Base-by-base conservation (phyloP, 163 green algal species). In the Trebouxia gelatinosa region DNA sequence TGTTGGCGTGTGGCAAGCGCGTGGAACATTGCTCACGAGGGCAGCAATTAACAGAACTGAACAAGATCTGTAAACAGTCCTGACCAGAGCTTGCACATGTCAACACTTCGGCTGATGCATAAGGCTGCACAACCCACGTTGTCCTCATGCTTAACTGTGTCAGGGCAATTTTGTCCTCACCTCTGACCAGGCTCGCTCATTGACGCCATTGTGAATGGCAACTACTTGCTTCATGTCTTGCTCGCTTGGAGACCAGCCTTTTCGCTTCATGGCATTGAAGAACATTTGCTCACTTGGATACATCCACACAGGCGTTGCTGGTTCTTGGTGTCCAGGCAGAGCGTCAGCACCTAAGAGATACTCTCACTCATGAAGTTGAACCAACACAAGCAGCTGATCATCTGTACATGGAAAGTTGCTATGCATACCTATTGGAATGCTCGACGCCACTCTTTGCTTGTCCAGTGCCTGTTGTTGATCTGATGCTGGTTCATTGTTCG, bases 201-300 rank as follows among this genome's bases (percentile, higher is more conserved):
- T 98, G 37, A 98, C 94, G 0, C 86, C 86, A 82, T 98, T 98
- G 88, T 98, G 94, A 35, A 98, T 98, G 66, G 84, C 84, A 58
- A 98, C 93, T 57, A 98, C 94, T 2, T 81, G 88, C 1, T 70
- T 58, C 94, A 98, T 98, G 88, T 98, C 94, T 3, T 90, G 75
- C 43, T 89, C 84, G 5, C 82, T 76, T 2, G 94, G 94, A 9
- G 89, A 67, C 94, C 94, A 98, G 4, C 94, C 94, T 89, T 98
- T 98, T 17, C 91, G 82, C 81, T 85, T 85, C 93, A 98, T 98
- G 2, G 94, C 93, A 43, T 96, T 92, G 87, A 87, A 98, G 80
- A 98, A 98, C 91, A 97, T 96, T 81, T 96, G 85, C 85, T 96
- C 87, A 5, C 85, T 94, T 5, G 94, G 94, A 81, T 98, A 98